A percentile compares a stretch with the other conserved stretches of the same genome.
Evolutionary conservation across 2,329 filamentous ascomycete species (phyloP).

Genomic region (Colletotrichum sp.): DNA sequence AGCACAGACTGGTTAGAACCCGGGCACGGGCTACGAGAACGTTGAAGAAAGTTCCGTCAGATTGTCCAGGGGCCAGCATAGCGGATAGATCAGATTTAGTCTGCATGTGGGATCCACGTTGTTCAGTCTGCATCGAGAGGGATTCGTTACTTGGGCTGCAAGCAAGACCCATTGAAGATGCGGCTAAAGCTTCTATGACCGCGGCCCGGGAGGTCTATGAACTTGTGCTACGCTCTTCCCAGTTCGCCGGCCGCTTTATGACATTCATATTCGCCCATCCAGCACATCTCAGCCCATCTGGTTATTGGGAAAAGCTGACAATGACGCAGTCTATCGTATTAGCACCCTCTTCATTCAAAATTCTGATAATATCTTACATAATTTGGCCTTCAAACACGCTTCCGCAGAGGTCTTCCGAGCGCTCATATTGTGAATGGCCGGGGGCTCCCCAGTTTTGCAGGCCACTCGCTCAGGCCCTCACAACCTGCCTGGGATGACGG

Average conservation of each 20-base stretch:
- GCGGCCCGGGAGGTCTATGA: neutral
- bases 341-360: neutral
- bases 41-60: neutral
- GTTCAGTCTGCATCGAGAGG: neutral
- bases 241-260: neutral
- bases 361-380: rapidly evolving
- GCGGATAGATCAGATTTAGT: neutral
- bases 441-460: neutral
- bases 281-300: neutral
- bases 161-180: neutral
- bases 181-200: neutral
- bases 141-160: neutral
- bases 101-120: neutral
- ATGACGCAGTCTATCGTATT: neutral
- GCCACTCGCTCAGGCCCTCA: neutral
- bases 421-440: rapidly evolving
- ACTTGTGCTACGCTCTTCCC: neutral
- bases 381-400: neutral
- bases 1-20: neutral
- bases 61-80: neutral
- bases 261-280: neutral
- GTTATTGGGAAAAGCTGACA: rapidly evolving
- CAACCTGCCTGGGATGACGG: neutral
- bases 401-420: neutral
- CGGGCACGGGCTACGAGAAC: neutral